Percentiles rank a stretch among this genome's conserved stretches.
Evolutionary conservation across 495 filamentous ascomycete species (phyloP).

Genomic region (Penicillium taxi): DNA sequence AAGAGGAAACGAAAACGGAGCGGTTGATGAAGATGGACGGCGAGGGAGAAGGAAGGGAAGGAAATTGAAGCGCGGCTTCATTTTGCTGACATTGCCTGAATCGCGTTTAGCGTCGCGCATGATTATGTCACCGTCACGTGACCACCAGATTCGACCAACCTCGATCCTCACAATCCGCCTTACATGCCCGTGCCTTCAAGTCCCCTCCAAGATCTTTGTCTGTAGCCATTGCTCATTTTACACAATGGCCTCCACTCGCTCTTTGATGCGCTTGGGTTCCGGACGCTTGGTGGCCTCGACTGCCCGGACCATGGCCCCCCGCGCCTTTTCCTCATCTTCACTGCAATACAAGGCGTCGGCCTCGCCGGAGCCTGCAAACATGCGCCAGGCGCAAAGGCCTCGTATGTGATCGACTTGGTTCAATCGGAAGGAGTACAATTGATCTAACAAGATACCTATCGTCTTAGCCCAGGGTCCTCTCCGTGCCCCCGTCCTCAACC

Average conservation of each 20-base stretch:
- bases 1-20: slow-evolving; percentile 9
- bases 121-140: slow-evolving; percentile 29
- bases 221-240: slow-evolving; percentile 21
- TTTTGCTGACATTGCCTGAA: slow-evolving; percentile 36
- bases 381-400: slow-evolving; percentile 56
- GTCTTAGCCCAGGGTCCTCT: slow-evolving; percentile 51
- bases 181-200: slow-evolving; percentile 21
- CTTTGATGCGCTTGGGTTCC: slow-evolving; percentile 60
- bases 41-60: slow-evolving; percentile 23
- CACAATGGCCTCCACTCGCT: slow-evolving; percentile 45
- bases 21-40: slow-evolving; percentile 18
- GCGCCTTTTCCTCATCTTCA: slow-evolving; percentile 50
- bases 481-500: slow-evolving; percentile 77
- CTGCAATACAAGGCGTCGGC: slow-evolving; percentile 50
- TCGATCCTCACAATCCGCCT: slow-evolving; percentile 30
- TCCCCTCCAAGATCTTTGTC: slow-evolving; percentile 12
- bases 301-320: slow-evolving; percentile 44
- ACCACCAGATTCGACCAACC: slow-evolving; percentile 19
- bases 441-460: slow-evolving; percentile 12
- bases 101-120: slow-evolving; percentile 9
- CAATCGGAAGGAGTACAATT: slow-evolving; percentile 8
- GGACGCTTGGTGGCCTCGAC: slow-evolving; percentile 54
- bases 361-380: slow-evolving; percentile 50
- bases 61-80: slow-evolving; percentile 35
- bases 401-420: slow-evolving; percentile 36